These are phyloP conservation scores for Alternaria sp. DNA, from an alignment of 2,329 filamentous ascomycete species.

Conservation along the genomic window DNA sequence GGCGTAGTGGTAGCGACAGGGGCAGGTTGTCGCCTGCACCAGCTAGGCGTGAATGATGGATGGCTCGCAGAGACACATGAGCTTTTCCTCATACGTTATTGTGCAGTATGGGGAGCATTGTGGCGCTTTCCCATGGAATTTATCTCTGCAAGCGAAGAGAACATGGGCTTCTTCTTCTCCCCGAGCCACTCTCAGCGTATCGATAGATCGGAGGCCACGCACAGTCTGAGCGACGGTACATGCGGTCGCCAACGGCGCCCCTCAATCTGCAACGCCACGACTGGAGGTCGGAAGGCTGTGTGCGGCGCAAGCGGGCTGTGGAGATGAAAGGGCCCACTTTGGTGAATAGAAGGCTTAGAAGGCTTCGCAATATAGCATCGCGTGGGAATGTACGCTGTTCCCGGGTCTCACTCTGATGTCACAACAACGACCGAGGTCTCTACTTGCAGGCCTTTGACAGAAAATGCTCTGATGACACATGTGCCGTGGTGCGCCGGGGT, in stretches of 20 bases:
- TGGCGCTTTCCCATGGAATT: conserved; percentile 39
- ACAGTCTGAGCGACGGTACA: conserved; percentile 18
- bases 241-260: conserved; percentile 39
- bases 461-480: conserved; percentile 34
- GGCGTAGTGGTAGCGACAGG: conserved; percentile 40
- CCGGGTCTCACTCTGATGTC: conserved; percentile 33
- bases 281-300: conserved; percentile 28
- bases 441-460: conserved; percentile 33
- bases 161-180: conserved; percentile 32
- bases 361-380: conserved; percentile 33
- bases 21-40: conserved; percentile 36
- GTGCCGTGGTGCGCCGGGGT: conserved; percentile 39
- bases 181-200: conserved; percentile 39
- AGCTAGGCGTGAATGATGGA: conserved; percentile 44
- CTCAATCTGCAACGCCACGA: conserved; percentile 44
- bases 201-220: conserved; percentile 33
- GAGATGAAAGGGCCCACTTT: conserved; percentile 30
- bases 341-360: conserved; percentile 39
- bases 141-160: conserved; percentile 26
- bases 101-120: conserved; percentile 46
- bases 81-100: conserved; percentile 43
- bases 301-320: conserved; percentile 29
- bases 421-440: conserved; percentile 29
- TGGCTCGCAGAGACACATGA: conserved; percentile 28
- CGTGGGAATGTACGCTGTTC: conserved; percentile 33